A percentile compares a stretch with the other conserved stretches of the same genome.
Conservation (phyloP, 768 basidiomycete species). For the Agaricus sinodeliciosus region DNA sequence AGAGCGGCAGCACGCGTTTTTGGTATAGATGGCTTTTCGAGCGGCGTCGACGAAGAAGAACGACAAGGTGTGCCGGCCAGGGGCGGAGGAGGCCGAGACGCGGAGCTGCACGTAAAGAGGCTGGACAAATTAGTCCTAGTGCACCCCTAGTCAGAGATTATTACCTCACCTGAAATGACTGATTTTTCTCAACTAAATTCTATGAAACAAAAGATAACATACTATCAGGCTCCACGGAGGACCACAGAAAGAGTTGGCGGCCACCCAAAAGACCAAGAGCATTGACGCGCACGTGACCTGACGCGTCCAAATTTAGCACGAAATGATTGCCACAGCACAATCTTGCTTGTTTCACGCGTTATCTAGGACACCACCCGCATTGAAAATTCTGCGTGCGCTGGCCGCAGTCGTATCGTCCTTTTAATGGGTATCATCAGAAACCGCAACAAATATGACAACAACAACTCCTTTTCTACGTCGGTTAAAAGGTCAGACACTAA, state of each 20-base stretch:
- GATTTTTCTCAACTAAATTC: background rate
- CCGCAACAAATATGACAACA: background rate
- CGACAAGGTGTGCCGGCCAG: background rate
- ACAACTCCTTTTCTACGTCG: background rate
- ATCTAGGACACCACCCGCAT: background rate
- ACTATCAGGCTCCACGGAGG: too few species aligned
- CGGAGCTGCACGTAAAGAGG: conserved; percentile 4
- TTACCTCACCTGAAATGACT: background rate
- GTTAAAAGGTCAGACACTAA: background rate
- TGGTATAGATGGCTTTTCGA: background rate
- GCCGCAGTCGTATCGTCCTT: background rate
- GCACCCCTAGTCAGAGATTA: background rate
- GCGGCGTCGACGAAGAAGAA: background rate
- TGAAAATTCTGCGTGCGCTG: background rate
- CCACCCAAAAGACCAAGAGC: conserved; percentile 6
- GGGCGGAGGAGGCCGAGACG: background rate
- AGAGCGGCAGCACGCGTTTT: background rate
- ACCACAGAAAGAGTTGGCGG: too few species aligned
- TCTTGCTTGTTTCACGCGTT: too few species aligned
- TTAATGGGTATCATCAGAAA: conserved; percentile 2
- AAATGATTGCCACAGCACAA: background rate
- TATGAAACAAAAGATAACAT: too few species aligned
- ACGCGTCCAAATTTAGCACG: background rate
- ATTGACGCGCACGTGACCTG: conserved; percentile 8
- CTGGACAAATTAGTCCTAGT: background rate